Conservation (phyloP, 352 stramenopile genomes). For the Pythium insidiosum region DNA sequence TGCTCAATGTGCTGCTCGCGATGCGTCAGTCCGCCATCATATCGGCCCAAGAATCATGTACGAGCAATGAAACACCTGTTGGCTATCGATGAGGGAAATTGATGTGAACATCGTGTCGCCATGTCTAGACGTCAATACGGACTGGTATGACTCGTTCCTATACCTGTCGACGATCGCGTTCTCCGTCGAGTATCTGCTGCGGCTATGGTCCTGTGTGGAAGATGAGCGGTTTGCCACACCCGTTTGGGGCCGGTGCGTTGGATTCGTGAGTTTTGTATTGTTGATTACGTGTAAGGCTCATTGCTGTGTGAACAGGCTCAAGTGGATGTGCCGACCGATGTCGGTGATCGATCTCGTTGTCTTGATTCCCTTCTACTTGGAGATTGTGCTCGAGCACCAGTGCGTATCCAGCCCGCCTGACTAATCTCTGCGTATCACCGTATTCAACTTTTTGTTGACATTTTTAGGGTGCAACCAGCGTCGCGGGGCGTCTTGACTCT, state of each 20-base stretch:
- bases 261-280: too few species aligned
- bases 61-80: too few species aligned
- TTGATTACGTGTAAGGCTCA: too few species aligned
- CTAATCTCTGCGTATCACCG: too few species aligned
- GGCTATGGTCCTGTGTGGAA: conserved; percentile 79
- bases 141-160: conserved; percentile 72
- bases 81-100: too few species aligned
- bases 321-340: conserved; percentile 76
- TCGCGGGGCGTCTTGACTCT: conserved; percentile 58
- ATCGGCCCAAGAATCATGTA: too few species aligned
- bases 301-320: conserved; percentile 49
- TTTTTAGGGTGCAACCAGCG: too few species aligned
- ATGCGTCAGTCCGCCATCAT: conserved; percentile 66
- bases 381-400: conserved; percentile 62
- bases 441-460: too few species aligned
- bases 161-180: conserved; percentile 74
- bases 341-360: conserved; percentile 73
- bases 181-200: conserved; percentile 62
- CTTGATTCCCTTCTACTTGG: conserved; percentile 72
- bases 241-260: conserved; percentile 36
- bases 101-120: too few species aligned
- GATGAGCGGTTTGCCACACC: conserved; percentile 51
- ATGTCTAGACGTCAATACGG: conserved; percentile 21
- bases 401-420: too few species aligned
- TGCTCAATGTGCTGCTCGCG: conserved; percentile 68